A percentile compares a stretch with the other conserved stretches of the same genome.
phyloP scores from a whole-genome alignment of 768 basidiomycete genomes.

The Boletus insuetus region DNA sequence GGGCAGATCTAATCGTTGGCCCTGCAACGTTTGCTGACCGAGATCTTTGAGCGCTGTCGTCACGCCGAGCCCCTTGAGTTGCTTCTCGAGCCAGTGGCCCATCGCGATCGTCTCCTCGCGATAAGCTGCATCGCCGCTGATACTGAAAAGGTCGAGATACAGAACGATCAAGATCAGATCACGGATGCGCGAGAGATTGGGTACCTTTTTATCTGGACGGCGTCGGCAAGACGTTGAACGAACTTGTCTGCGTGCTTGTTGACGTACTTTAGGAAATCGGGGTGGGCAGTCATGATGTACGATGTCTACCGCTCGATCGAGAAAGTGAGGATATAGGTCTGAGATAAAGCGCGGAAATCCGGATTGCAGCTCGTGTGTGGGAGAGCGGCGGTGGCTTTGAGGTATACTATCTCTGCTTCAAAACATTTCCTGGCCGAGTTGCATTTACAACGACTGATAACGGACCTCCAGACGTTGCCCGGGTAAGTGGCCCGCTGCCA shows the following conservation, averaged over 20 bases:
- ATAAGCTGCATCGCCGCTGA: slow-evolving; percentile 68
- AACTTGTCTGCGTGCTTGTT: slow-evolving; percentile 70
- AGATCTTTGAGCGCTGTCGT: slow-evolving; percentile 72
- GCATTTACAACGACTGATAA: too few relatives aligned
- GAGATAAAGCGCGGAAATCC: too few relatives aligned
- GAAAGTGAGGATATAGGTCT: too few relatives aligned
- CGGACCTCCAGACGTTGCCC: too few relatives aligned
- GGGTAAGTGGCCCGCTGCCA: accelerated
- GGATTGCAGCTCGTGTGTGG: too few relatives aligned
- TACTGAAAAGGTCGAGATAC: slow-evolving; percentile 35
- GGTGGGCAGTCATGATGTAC: slow-evolving; percentile 34
- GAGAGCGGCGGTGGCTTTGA: too few relatives aligned
- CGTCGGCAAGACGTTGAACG: slow-evolving; percentile 74
- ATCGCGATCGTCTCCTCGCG: slow-evolving; percentile 81
- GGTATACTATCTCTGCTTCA: too few relatives aligned
- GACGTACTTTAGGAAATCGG: slow-evolving; percentile 47
- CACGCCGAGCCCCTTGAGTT: slow-evolving; percentile 77
- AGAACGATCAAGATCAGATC: background rate
- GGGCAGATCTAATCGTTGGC: slow-evolving; percentile 70
- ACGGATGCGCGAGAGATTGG: background rate
- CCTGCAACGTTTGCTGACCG: slow-evolving; percentile 73
- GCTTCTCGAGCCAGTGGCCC: slow-evolving; percentile 75
- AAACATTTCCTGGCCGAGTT: background rate
- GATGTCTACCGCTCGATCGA: background rate
- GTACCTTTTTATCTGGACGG: slow-evolving; percentile 81